Base-by-base conservation (phyloP, 139 green algal species). In the Spirogloea muscicola region DNA sequence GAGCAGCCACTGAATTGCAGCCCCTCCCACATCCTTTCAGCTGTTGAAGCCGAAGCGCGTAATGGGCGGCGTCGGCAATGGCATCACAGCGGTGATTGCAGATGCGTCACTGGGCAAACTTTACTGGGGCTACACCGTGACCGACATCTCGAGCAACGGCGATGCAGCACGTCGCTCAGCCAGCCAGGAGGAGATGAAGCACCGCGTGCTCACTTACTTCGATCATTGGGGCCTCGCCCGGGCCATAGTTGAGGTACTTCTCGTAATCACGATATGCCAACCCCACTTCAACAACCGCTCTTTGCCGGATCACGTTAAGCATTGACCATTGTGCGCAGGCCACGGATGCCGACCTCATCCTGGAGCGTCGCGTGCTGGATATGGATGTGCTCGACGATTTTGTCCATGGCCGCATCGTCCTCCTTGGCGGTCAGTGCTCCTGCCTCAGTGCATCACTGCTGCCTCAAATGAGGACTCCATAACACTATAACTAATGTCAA, bases 361-460 rank as follows among this genome's bases (percentile, higher is more conserved):
- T 70, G 3, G 61, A 70, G 42, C 21, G 61, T 13, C 3, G 61
- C 3, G 61, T 70, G 40, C 18, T 57, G 61, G 61, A 70, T 2
- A 16, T 70, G 0, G 37, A 27, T 33, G n/a, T 9, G 9, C 61
- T 70, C 6, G 37, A 36, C 2, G 21, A 16, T 38, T 70, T 36
- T 36, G 27, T 36, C 41, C 55, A 70, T 16, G 61, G 61, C 0
- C 41, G 61, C 41, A 57, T 57, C n/a, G n/a, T 70, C 1, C 21
- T 70, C 61, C 21, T 70, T 9, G 61, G 61, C 33, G 61, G 61
- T 70, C 3, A 16, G 29, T 13, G n/a, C n/a, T n/a, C n/a, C n/a
- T n/a, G n/a, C n/a, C n/a, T n/a, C n/a, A n/a, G n/a, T n/a, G n/a
- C n/a, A n/a, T n/a, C n/a, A n/a, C n/a, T n/a, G n/a, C n/a, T n/a